Evolutionary conservation across 164 flowering plant species (phyloP).

Genomic region (Vitis rotundifolia): DNA sequence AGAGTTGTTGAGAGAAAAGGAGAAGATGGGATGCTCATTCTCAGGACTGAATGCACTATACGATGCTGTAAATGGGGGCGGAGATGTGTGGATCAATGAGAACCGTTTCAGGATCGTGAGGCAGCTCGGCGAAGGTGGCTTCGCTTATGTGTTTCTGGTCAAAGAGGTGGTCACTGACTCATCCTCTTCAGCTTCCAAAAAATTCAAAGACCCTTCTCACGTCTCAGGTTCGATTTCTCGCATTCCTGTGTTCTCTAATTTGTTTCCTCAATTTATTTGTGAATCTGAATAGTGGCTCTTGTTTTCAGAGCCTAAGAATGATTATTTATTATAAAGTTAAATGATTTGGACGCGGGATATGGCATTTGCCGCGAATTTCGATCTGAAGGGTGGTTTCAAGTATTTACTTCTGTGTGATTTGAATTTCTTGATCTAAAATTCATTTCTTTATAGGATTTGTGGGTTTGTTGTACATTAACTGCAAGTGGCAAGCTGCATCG

Average conservation of each 20-base stretch:
- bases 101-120: conserved; percentile 81
- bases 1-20: conserved; percentile 6
- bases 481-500: neutral
- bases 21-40: conserved; percentile 84
- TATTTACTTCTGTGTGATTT: neutral
- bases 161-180: conserved; percentile 62
- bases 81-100: conserved; percentile 99
- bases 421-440: neutral
- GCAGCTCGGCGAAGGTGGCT: conserved; percentile 97
- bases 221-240: conserved; percentile 57
- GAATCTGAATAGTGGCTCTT: neutral
- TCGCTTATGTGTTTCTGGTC: conserved; percentile 81
- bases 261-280: neutral
- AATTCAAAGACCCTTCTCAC: conserved; percentile 76
- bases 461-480: neutral
- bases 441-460: neutral
- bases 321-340: neutral
- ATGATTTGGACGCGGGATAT: neutral
- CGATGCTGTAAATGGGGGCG: conserved; percentile 89
- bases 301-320: neutral
- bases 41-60: conserved; percentile 95
- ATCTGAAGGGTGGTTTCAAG: neutral
- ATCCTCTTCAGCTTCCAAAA: conserved; percentile 41
- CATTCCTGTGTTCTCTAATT: conserved; percentile 8
- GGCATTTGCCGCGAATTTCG: too few species aligned